Percentiles rank a stretch among this genome's conserved stretches.
These are phyloP conservation scores for Rhodotorula diobovata DNA, from an alignment of 768 basidiomycete genomes.

Conservation along the genomic window DNA sequence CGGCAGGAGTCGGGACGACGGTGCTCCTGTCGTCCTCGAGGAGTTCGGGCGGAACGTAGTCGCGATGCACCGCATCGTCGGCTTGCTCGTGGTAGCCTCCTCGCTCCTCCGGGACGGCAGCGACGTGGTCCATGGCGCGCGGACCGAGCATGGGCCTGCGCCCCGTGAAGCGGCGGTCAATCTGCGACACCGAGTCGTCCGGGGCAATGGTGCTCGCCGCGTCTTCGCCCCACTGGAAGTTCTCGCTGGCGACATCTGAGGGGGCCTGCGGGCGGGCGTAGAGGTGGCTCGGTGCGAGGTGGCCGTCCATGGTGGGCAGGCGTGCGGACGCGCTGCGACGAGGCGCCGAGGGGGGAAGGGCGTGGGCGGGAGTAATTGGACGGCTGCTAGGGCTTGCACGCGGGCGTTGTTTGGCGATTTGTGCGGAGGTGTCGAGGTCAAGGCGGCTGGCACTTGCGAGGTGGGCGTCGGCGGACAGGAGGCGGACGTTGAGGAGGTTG, in stretches of 20 bases:
- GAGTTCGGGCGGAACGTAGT: conserved; percentile 31
- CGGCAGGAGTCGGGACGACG: conserved; percentile 3
- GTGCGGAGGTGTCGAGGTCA: too few relatives aligned
- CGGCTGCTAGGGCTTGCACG: too few relatives aligned
- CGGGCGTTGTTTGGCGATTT: too few relatives aligned
- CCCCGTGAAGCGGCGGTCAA: conserved; percentile 31
- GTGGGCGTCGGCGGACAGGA: too few relatives aligned
- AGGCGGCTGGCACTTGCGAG: too few relatives aligned
- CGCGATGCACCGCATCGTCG: conserved; percentile 2
- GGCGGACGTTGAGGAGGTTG: too few relatives aligned
- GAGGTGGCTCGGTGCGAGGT: conserved; percentile 17
- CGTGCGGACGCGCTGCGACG: background rate
- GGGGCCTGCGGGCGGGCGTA: conserved; percentile 20
- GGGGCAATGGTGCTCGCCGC: conserved; percentile 31
- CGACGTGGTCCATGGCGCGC: conserved; percentile 10
- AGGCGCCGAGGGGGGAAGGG: too few relatives aligned
- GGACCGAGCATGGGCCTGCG: conserved; percentile 17
- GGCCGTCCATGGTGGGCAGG: background rate
- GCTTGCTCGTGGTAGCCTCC: background rate
- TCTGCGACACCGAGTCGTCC: conserved; percentile 34
- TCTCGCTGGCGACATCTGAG: conserved; percentile 14
- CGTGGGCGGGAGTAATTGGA: too few relatives aligned
- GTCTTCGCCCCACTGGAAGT: conserved; percentile 34
- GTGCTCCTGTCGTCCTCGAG: conserved; percentile 32
- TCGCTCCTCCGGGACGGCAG: conserved; percentile 15